Evolutionary conservation across 768 basidiomycete genomes (phyloP), one percentile per base, ranked within the genome.

Genomic region (Boletus sensibilis): DNA sequence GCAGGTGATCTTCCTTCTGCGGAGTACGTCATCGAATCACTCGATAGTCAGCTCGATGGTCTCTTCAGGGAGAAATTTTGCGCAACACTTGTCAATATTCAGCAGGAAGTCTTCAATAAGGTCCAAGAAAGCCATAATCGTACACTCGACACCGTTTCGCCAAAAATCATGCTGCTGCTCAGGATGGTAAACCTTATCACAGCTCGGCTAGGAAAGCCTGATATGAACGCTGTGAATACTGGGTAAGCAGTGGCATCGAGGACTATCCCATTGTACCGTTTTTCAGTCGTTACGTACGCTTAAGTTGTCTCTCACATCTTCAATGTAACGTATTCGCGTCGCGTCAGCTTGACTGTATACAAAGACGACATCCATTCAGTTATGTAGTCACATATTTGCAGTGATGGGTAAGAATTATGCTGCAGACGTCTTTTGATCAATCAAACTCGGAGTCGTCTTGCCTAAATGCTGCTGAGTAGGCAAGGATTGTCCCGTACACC

Each of bases 401-500:
- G 52, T 35, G 50, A 29, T 43, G 27, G 11, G 38, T 38, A 46
- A 43, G 55, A 47, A 39, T 41, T 25, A 40, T 23, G 27, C 9
- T 21, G 33, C 25, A 39, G 44, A 13, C 18, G 13, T 45, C 47
- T 29, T 27, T 66, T 10, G 9, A 25, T 50, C 49, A 90, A 62
- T 90, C 90, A 61, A 83, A 92, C 55, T 94, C 92, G n/a, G 88
- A 87, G 33, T 85, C 80, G 45, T 90, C 90, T 69, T 90, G 85
- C 60, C 74, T 87, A 72, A 94, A 93, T 23, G 86, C 87, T 29
- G 90, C 87, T 12, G 90, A 82, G 66, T 97, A 97, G 7, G 90
- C 87, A 60, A 94, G 57, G 64, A 97, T 96, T 18, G 94, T 97
- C 5, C 88, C 89, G 70, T 96, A 96, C 2, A 97, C 92, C 64